phyloP scores from a whole-genome alignment of 1,139 yeast species.

The Zygoascus meyerae region DNA sequence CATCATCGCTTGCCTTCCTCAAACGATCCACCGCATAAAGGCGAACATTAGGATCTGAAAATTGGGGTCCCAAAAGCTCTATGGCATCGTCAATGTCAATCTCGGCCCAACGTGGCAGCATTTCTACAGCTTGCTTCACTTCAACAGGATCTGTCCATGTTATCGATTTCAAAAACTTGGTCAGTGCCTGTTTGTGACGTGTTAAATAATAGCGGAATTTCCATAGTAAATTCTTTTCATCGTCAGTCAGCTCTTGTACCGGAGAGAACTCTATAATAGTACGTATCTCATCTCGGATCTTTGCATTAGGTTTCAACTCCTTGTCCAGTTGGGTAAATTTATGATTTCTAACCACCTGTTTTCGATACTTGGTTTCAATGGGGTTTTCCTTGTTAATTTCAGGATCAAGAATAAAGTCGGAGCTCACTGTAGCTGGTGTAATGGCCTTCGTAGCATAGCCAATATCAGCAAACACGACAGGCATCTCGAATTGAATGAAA shows the following conservation, averaged over 20 bases:
- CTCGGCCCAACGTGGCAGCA: conserved; percentile 58
- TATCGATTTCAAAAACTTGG: conserved; percentile 81
- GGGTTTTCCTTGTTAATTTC: conserved; percentile 68
- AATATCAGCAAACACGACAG: conserved; percentile 70
- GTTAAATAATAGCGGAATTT: conserved; percentile 82
- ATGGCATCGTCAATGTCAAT: conserved; percentile 90
- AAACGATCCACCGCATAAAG: conserved; percentile 85
- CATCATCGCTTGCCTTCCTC: conserved; percentile 71
- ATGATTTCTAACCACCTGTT: conserved; percentile 67
- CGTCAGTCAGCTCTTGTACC: conserved; percentile 70
- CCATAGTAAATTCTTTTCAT: conserved; percentile 88
- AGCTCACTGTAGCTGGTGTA: conserved; percentile 17
- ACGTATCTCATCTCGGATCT: conserved; percentile 66
- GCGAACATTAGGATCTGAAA: conserved; percentile 51
- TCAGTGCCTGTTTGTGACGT: conserved; percentile 66
- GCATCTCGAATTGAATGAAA: conserved; percentile 70
- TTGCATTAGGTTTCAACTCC: conserved; percentile 85
- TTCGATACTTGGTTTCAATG: conserved; percentile 79
- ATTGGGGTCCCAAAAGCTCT: conserved; percentile 76
- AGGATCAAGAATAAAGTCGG: conserved; percentile 50
- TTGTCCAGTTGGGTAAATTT: conserved; percentile 71
- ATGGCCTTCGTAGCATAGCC: conserved; percentile 31
- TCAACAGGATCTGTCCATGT: conserved; percentile 86
- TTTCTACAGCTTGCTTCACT: conserved; percentile 65
- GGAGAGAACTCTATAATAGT: conserved; percentile 72